A percentile compares a stretch with the other conserved stretches of the same genome.
Conservation (phyloP, 371 early-diverging fungal genomes). For the Mortierella sp. region DNA sequence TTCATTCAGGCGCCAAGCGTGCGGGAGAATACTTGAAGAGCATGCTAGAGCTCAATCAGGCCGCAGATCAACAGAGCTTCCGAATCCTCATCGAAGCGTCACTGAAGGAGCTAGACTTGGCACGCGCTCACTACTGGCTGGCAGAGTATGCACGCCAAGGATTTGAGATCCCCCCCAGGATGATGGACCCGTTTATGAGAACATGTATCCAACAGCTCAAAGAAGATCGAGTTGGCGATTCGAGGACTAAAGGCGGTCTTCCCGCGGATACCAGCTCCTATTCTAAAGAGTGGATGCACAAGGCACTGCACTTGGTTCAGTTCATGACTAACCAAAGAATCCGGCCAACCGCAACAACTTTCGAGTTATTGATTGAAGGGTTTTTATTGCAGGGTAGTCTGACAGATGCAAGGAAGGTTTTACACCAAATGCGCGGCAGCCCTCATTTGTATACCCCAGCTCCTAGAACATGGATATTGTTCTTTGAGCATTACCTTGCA, state of each 20-base stretch:
- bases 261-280: neutral
- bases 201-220: conserved; percentile 24
- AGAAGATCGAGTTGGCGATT: neutral
- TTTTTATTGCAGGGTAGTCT: conserved; percentile 27
- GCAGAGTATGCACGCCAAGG: conserved; percentile 35
- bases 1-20: neutral
- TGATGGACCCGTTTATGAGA: conserved; percentile 39
- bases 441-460: conserved; percentile 43
- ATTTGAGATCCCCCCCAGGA: conserved; percentile 22
- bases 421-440: conserved; percentile 28
- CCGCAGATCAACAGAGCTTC: conserved; percentile 37
- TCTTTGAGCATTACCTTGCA: conserved; percentile 40
- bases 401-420: conserved; percentile 17
- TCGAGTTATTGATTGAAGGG: conserved; percentile 36
- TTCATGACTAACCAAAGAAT: conserved; percentile 27
- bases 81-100: conserved; percentile 26
- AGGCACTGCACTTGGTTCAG: conserved; percentile 30
- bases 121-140: conserved; percentile 37
- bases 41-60: conserved; percentile 21
- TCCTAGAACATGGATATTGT: conserved; percentile 33
- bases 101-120: conserved; percentile 17
- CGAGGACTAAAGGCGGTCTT: neutral
- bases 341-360: conserved; percentile 20
- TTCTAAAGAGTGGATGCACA: conserved; percentile 46
- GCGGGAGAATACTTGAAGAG: conserved; percentile 10